Base-by-base conservation (phyloP, 306 rosid genomes). In the Hippophae tibetana region DNA sequence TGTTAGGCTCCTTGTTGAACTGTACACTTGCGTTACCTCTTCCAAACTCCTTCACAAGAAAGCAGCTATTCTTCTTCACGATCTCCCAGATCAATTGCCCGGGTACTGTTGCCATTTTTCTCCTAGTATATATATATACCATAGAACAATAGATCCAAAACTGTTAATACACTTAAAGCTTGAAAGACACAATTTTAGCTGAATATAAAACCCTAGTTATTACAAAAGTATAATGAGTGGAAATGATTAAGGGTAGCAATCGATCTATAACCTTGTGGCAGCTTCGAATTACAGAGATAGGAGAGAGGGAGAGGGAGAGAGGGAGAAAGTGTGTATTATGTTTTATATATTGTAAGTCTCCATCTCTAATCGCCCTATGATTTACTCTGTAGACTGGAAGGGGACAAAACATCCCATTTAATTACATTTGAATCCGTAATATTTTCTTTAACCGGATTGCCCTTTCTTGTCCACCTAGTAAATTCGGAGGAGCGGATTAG, bases 41-140 rank as follows among this genome's bases (percentile, higher is more conserved):
- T 12, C 98, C 98, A 25, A 90, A 87, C 80, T 90, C 72, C 61
- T 87, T 90, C 13, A 90, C 96, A 73, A 90, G 69, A 7, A 90
- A 90, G 0, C 74, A 85, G 81, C 83, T 90, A 84, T 90, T 85
- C 79, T 59, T 85, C 81, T 90, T 90, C 70, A 90, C 96, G 47
- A 90, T 85, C 95, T 90, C 96, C 98, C 98, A 90, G 31, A 90
- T 62, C 54, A 90, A 79, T 12, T 78, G 97, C 47, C 89, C 97
- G 12, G 97, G 81, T 42, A 90, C 86, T 0, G 85, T 73, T 51
- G 95, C 76, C 97, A 90, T 90, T 52, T 40, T 0, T 50, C 68
- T 69, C 81, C 71, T 66, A 58, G 52, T 7, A 44, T 5, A 31
- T 7, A 44, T 5, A 31, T n/a, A 11, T 23, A 42, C 38, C 38